Percentiles rank a stretch among this genome's conserved stretches.
These are phyloP conservation scores for Puccinia polysora DNA, from an alignment of 1,284 basidiomycete species.

Conservation along the genomic window DNA sequence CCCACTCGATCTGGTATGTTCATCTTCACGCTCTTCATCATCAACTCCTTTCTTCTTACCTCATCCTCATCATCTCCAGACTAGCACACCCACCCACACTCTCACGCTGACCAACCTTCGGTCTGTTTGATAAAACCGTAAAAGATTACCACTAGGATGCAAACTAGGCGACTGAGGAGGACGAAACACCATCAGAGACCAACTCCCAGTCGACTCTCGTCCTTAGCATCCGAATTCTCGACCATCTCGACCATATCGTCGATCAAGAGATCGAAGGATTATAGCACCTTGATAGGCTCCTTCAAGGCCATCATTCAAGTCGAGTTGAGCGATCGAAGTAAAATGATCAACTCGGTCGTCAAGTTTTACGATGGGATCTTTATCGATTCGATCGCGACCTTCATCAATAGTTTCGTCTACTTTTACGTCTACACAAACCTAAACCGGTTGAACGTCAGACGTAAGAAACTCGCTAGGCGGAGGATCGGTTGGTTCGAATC, in stretches of 20 bases:
- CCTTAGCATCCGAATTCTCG: constrained; percentile 45
- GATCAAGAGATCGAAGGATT: constrained; percentile 55
- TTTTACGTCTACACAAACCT: constrained; percentile 53
- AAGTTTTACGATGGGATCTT: constrained; percentile 54
- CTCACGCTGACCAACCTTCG: no score
- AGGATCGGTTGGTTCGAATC: constrained; percentile 48
- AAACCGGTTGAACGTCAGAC: constrained; percentile 44
- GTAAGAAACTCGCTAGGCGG: constrained; percentile 20
- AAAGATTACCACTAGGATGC: constrained; percentile 26
- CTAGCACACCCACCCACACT: no score
- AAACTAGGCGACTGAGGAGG: not conserved
- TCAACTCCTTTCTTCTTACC: not conserved
- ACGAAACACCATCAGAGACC: constrained; percentile 1
- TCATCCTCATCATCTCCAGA: not conserved
- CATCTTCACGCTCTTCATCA: not conserved
- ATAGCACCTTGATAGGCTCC: constrained; percentile 52
- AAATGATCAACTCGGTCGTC: constrained; percentile 47
- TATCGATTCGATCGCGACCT: constrained; percentile 49
- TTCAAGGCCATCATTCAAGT: constrained; percentile 43
- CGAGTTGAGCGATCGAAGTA: constrained; percentile 42
- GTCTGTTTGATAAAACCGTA: no score
- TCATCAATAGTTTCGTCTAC: constrained; percentile 52
- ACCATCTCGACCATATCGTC: constrained; percentile 50
- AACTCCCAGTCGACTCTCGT: constrained; percentile 39
- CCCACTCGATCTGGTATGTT: constrained; percentile 54